These are phyloP conservation scores for Monilinia polystroma DNA, from an alignment of 2,329 filamentous ascomycete species.

Conservation along the genomic window DNA sequence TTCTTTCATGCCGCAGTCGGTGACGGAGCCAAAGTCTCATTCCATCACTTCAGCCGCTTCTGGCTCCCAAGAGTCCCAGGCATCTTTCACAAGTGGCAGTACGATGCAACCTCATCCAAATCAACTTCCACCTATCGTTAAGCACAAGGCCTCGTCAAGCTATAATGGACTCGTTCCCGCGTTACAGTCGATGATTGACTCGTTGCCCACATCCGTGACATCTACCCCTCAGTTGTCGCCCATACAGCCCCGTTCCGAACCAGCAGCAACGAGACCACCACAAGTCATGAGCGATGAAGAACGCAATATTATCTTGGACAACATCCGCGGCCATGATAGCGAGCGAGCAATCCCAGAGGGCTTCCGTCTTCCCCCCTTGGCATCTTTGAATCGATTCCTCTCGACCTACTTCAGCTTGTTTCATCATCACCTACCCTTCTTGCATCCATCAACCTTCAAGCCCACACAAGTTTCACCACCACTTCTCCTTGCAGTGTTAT, in stretches of 20 bases:
- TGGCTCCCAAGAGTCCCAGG: slow-evolving; percentile 66
- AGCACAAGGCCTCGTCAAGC: slow-evolving; percentile 55
- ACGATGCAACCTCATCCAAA: slow-evolving; percentile 57
- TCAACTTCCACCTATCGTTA: slow-evolving; percentile 67
- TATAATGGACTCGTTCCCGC: slow-evolving; percentile 61
- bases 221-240: slow-evolving; percentile 74
- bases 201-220: slow-evolving; percentile 65
- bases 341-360: slow-evolving; percentile 82
- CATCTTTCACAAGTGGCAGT: slow-evolving; percentile 59
- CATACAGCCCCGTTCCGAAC: slow-evolving; percentile 60
- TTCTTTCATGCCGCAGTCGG: slow-evolving; percentile 71
- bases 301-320: slow-evolving; percentile 79
- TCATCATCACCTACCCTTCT: slow-evolving; percentile 92
- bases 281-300: slow-evolving; percentile 84
- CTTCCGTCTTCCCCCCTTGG: slow-evolving; percentile 80
- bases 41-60: slow-evolving; percentile 68
- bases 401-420: slow-evolving; percentile 97
- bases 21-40: slow-evolving; percentile 71
- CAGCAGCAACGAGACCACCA: slow-evolving; percentile 61
- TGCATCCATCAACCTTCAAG: slow-evolving; percentile 89
- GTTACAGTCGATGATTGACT: slow-evolving; percentile 70
- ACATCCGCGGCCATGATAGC: slow-evolving; percentile 76
- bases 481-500: slow-evolving; percentile 83
- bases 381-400: slow-evolving; percentile 84
- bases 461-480: slow-evolving; percentile 78